Evolutionary conservation across 148 eudicot species (phyloP), one percentile per base, ranked within the genome.

Genomic region (Cornus controversa): DNA sequence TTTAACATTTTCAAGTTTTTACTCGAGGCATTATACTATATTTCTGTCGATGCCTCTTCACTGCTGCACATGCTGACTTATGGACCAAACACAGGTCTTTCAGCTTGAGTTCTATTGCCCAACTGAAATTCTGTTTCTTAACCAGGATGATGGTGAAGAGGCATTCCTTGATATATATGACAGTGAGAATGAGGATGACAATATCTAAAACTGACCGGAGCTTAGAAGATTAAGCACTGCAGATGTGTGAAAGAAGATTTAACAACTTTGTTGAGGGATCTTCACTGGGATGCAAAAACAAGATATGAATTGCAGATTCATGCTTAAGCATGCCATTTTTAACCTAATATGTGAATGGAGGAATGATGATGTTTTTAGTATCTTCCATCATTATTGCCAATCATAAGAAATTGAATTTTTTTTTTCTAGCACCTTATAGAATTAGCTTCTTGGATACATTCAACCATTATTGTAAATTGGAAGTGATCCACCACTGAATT

Each of bases 91-190:
- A 42, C 8, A 26, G 34, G 40, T 15, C 9, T 31, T 26, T 8
- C 25, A 20, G 24, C 24, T 60, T 66, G 8, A 53, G 15, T 62
- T 31, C 16, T 25, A 27, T 26, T 75, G 5, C 45, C 64, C 25
- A 36, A 63, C 10, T 72, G 71, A 40, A 77, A 37, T n/a, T 67
- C 25, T 37, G 36, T 80, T 81, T 68, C 66, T 22, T 70, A n/a
- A 37, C 34, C 84, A 86, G 88, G 87, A 83, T 74, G 91, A 82
- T 77, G 90, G 68, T 70, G 87, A 88, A 83, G 88, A 83, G 69
- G 81, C 83, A 8, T 84, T 83, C 73, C 80, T 86, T 42, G 86
- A 67, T 71, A 75, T 78, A 66, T 86, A 86, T 65, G 84, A 82
- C 77, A 82, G 79, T 72, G 81, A 74, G 25, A 79, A 80, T 20